phyloP scores from a whole-genome alignment of 805 yeast genomes.

The Hanseniaspora nectarophila region DNA sequence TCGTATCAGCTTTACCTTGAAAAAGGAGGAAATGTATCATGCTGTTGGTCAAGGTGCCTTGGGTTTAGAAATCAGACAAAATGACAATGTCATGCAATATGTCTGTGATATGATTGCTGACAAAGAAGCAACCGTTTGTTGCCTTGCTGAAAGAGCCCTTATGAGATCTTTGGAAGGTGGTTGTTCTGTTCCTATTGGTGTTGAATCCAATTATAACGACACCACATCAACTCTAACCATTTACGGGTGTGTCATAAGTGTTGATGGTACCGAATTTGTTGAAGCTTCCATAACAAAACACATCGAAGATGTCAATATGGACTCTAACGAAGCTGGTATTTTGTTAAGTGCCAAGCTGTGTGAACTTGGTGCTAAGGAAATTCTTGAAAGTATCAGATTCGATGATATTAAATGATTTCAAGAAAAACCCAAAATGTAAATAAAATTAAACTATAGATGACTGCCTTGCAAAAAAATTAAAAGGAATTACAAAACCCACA shows the following conservation, averaged over 20 bases:
- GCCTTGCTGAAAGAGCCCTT: conserved; percentile 77
- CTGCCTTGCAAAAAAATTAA: too few relatives aligned
- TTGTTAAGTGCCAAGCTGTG: conserved; percentile 56
- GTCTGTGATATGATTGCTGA: conserved; percentile 58
- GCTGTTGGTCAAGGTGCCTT: conserved; percentile 99
- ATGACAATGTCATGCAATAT: conserved; percentile 46
- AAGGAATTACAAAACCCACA: too few relatives aligned
- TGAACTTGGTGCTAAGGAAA: conserved; percentile 67
- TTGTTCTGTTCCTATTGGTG: conserved; percentile 95
- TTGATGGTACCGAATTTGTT: conserved; percentile 65
- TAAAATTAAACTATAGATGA: not conserved
- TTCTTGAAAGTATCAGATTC: conserved; percentile 68
- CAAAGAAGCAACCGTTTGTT: conserved; percentile 53
- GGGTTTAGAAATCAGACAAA: conserved; percentile 75
- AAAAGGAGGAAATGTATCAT: conserved; percentile 72
- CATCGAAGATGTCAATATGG: conserved; percentile 25
- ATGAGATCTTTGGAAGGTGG: conserved; percentile 92
- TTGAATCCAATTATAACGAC: conserved; percentile 45
- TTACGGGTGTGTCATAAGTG: conserved; percentile 66
- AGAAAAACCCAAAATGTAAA: not conserved
- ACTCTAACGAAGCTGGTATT: conserved; percentile 59
- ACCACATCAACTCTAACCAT: conserved; percentile 38
- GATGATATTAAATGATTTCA: conserved; percentile 35
- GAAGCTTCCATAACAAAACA: conserved; percentile 37
- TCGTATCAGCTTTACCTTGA: conserved; percentile 62